A percentile compares a stretch with the other conserved stretches of the same genome.
Conservation (phyloP, 2,329 filamentous ascomycete genomes). For the Ophiostoma angusticollis region DNA sequence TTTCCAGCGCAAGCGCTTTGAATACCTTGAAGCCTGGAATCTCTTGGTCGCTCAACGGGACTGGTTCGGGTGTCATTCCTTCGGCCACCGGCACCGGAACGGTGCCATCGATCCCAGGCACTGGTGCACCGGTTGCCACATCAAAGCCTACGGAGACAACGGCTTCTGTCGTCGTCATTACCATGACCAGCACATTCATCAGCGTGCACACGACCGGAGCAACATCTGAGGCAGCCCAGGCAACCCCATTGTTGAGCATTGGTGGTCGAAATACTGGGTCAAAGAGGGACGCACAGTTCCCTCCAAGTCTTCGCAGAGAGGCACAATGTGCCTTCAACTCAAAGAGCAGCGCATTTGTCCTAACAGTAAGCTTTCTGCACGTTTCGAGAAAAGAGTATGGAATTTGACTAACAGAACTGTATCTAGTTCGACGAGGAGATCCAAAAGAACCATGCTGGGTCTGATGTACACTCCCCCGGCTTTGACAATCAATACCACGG, state of each 20-base stretch:
- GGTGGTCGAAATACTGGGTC: too few relatives aligned
- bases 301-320: too few relatives aligned
- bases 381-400: too few relatives aligned
- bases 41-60: background rate
- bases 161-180: slow-evolving; percentile 1
- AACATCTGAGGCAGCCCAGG: background rate
- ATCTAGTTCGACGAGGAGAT: slow-evolving; percentile 17
- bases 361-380: too few relatives aligned
- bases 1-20: background rate
- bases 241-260: too few relatives aligned
- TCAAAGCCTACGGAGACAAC: too few relatives aligned
- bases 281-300: too few relatives aligned
- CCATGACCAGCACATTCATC: slow-evolving; percentile 3
- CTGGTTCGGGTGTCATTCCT: background rate
- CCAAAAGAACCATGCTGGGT: background rate
- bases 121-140: background rate
- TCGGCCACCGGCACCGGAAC: too few relatives aligned
- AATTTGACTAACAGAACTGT: too few relatives aligned
- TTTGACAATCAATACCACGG: slow-evolving; percentile 17
- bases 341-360: background rate
- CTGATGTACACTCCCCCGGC: slow-evolving; percentile 7
- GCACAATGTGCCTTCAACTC: background rate
- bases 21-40: background rate
- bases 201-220: background rate
- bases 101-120: background rate